Percentiles rank a stretch among this genome's conserved stretches.
Conservation (phyloP, 139 green algal genomes). For the Dunaliella primolecta region DNA sequence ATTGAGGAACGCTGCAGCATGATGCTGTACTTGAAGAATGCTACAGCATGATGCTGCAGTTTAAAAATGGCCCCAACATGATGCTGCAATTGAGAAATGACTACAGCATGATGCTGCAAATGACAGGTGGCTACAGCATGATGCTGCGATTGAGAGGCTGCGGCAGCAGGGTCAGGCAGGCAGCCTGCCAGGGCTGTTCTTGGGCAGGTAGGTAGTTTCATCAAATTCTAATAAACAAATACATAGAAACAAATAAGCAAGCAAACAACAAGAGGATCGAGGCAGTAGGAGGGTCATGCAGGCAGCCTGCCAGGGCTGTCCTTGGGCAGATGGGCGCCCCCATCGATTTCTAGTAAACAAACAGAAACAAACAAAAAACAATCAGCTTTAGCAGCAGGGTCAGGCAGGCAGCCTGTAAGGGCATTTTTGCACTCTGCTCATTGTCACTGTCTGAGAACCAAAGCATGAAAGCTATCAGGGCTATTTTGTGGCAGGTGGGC, state of each 20-base stretch:
- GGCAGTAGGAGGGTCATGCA: background rate
- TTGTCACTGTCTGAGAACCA: too few relatives aligned
- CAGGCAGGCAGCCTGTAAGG: background rate
- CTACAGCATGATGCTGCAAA: background rate
- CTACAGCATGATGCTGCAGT: too few relatives aligned
- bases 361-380: too few relatives aligned
- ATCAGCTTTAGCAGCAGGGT: background rate
- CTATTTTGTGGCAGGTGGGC: background rate
- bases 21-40: background rate
- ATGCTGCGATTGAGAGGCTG: slow-evolving; percentile 33
- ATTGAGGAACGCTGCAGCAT: too few relatives aligned
- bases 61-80: background rate
- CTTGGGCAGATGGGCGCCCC: background rate
- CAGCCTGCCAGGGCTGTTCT: background rate
- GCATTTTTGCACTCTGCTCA: background rate
- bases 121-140: slow-evolving; percentile 14
- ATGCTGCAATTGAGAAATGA: too few relatives aligned
- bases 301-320: background rate
- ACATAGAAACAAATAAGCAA: too few relatives aligned
- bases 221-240: too few relatives aligned
- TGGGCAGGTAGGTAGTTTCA: background rate
- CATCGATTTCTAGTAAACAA: too few relatives aligned
- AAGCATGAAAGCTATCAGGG: background rate
- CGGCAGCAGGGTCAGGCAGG: background rate
- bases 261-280: too few relatives aligned